Conservation (phyloP, 495 filamentous ascomycete species). For the Neurospora africana region DNA sequence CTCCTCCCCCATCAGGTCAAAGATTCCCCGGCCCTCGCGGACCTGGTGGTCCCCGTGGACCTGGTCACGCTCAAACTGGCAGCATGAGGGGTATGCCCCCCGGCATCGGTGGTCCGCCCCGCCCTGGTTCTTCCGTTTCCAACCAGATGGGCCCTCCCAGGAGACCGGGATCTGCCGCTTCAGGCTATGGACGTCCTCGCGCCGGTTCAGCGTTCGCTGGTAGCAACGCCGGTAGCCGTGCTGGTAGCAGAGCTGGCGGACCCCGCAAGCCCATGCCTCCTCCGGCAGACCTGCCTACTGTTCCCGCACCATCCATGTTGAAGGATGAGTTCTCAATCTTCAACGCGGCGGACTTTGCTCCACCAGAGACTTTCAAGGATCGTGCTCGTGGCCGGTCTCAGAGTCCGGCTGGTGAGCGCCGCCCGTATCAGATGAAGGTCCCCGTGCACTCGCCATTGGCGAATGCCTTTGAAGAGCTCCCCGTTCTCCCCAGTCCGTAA, state of each 20-base stretch:
- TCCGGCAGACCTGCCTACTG: conserved; percentile 57
- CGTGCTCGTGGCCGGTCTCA: conserved; percentile 64
- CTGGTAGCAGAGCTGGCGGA: conserved; percentile 20
- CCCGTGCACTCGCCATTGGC: conserved; percentile 65
- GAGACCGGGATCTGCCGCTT: conserved; percentile 60
- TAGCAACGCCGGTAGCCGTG: conserved; percentile 17
- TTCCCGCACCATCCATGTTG: conserved; percentile 80
- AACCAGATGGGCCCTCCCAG: conserved; percentile 23
- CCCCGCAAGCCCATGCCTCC: conserved; percentile 56
- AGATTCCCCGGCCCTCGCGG: conserved; percentile 44
- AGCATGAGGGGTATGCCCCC: conserved; percentile 15
- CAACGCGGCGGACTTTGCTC: conserved; percentile 74
- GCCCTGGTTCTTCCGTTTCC: conserved; percentile 35
- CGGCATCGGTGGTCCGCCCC: conserved; percentile 26
- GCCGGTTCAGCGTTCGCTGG: conserved; percentile 28
- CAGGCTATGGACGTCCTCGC: conserved; percentile 40
- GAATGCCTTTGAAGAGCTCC: conserved; percentile 78
- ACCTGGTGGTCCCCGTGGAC: conserved; percentile 15
- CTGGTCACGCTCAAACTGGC: conserved; percentile 27
- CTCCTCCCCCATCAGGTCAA: conserved; percentile 75
- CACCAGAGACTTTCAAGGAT: conserved; percentile 58
- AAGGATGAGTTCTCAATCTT: conserved; percentile 70
- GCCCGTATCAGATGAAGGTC: conserved; percentile 61
- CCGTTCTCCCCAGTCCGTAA: conserved; percentile 83
- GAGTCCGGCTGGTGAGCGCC: conserved; percentile 64